Base-by-base conservation (phyloP, 176 grass and related monocot species). In the Oryza australiensis region DNA sequence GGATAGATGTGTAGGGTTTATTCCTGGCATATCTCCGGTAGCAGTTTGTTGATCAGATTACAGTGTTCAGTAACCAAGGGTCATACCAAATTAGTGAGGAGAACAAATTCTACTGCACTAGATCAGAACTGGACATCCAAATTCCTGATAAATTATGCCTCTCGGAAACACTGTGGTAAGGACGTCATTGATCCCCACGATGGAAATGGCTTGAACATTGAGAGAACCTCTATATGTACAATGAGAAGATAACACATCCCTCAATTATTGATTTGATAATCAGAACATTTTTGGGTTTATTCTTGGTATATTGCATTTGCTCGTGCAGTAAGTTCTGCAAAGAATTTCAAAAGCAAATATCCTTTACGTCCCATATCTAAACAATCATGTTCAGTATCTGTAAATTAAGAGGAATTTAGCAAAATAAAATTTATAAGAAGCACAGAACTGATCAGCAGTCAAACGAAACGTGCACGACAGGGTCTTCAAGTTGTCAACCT, bases 231-330 rank as follows among this genome's bases (percentile, higher is more conserved):
- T 80, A 75, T 68, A 68, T 62, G 59, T 41, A 84, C 16, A 68
- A 57, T 70, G 43, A 13, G 49, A 75, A 84, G 70, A 89, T 68
- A 85, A 75, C 30, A 85, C 55, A 70, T 64, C 70, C 26, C 40
- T 41, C 29, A 68, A 75, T 49, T 70, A 68, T 81, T 81, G 20
- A 64, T 76, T 53, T 51, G 26, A 76, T 26, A 26, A 9, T 55
- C 11, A 53, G 26, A 43, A 59, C 26, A 81, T 16, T 65, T 41
- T 60, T 63, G n/a, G 55, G 55, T 12, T 37, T 85, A 85, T 85
- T 85, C 32, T 7, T 4, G 9, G 82, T 75, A 89, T 81, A 89
- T 81, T 81, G 49, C 82, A 80, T 85, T 30, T 74, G 62, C 27
- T 68, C 60, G 57, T 88, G 57, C 24, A 38, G 27, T 75, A 48